Evolutionary conservation across 192 early-diverging fungal genomes (phyloP).

Genomic region (Umbelopsis sp.): DNA sequence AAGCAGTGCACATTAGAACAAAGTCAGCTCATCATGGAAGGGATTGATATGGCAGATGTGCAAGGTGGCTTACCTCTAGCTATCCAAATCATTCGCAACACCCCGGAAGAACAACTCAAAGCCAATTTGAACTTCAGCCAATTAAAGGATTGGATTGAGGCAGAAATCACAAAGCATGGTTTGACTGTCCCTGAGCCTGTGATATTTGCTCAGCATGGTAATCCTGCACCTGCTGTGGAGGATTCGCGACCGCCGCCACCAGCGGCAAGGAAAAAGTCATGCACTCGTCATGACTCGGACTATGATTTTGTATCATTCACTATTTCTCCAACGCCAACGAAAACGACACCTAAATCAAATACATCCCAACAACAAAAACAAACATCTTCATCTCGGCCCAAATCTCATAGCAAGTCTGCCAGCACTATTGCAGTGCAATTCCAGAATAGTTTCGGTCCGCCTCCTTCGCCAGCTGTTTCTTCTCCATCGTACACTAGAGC

Average conservation of each 20-base stretch:
- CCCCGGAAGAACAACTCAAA: conserved; percentile 24
- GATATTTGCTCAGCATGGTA: neutral
- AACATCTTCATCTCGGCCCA: neutral
- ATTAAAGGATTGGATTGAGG: conserved; percentile 35
- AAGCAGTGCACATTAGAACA: conserved; percentile 14
- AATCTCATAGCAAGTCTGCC: neutral
- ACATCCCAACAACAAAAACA: neutral
- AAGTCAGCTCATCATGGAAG: conserved; percentile 5
- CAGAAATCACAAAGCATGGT: conserved; percentile 31
- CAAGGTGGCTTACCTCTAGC: conserved; percentile 28
- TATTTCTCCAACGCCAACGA: neutral
- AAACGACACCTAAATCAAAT: neutral
- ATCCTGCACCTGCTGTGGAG: neutral
- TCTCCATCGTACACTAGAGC: conserved; percentile 13
- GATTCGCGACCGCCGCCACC: neutral
- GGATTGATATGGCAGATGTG: neutral
- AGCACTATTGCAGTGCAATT: conserved; percentile 13
- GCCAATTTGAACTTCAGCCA: conserved; percentile 31
- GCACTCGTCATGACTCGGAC: neutral
- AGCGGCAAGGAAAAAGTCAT: neutral
- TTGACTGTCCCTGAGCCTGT: conserved; percentile 17
- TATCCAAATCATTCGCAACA: conserved; percentile 24
- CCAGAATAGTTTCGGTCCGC: conserved; percentile 20
- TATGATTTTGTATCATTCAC: conserved; percentile 19
- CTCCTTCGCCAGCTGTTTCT: conserved; percentile 18